Conservation (phyloP, 176 grass and related monocot genomes). For the Paspalum vaginatum region DNA sequence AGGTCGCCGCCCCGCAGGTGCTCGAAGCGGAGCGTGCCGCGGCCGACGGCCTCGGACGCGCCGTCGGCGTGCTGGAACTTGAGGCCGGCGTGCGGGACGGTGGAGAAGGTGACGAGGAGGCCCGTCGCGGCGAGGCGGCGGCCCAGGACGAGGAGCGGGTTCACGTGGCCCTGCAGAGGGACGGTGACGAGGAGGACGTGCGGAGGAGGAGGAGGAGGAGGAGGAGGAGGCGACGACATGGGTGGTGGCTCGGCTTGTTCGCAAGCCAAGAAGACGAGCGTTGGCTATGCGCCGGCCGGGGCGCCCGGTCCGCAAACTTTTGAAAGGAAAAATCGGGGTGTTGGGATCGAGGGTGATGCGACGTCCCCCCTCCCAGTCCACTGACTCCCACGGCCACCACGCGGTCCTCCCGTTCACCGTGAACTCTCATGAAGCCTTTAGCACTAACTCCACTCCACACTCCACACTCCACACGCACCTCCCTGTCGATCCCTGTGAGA, state of each 20-base stretch:
- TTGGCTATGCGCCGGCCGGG: no score
- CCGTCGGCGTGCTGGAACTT: not conserved
- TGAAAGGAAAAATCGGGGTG: no score
- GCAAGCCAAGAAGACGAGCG: not conserved
- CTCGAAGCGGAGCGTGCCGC: slow-evolving; percentile 47
- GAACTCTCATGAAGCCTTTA: no score
- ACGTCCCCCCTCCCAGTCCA: no score
- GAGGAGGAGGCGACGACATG: slow-evolving; percentile 19
- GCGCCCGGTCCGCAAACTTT: no score
- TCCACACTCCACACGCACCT: no score
- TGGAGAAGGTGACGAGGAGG: slow-evolving; percentile 54
- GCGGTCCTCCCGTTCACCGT: no score
- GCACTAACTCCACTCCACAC: no score
- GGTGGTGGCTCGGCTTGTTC: not conserved
- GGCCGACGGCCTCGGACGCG: not conserved
- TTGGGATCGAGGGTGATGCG: no score
- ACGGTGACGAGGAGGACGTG: slow-evolving; percentile 56
- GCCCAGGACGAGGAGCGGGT: slow-evolving; percentile 58
- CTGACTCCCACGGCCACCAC: no score
- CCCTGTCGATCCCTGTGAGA: no score
- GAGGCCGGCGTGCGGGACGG: slow-evolving; percentile 14
- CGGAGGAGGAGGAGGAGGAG: not conserved
- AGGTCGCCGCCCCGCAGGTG: slow-evolving; percentile 22
- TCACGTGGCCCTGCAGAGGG: slow-evolving; percentile 58
- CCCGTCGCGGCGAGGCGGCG: slow-evolving; percentile 55